Evolutionary conservation across 495 filamentous ascomycete genomes (phyloP), one percentile per base, ranked within the genome.

Genomic region (Talaromyces wortmannii): DNA sequence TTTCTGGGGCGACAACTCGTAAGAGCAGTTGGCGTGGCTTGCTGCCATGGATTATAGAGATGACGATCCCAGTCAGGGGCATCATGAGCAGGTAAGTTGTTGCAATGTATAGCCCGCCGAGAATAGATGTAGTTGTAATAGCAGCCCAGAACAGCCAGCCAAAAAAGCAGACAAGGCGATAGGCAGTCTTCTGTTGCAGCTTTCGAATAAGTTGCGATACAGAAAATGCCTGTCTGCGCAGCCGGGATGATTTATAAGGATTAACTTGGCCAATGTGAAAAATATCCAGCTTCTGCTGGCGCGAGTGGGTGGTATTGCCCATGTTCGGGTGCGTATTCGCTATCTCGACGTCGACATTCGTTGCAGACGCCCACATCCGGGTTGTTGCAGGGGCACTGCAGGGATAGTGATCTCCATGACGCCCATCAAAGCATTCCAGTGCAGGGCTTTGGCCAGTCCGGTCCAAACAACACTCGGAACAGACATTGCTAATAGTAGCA

Each of bases 351-450:
- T 36, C 18, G 15, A 52, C 50, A 16, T 6, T 52, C 2, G 18
- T 16, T 36, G 17, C 32, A 16, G 50, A 52, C 2, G 15, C 17
- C n/a, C 50, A 52, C 7, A 52, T 2, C 31, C 50, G 50, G 12
- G 50, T 52, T 52, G 50, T 52, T 16, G n/a, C 31, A 30, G 50
- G 50, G 15, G 50, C 2, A 30, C 30, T 52, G 6, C 50, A 31
- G 30, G 50, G 50, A 40, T 52, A 52, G 17, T 32, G 32, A 30
- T 42, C 50, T 40, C 50, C 50, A 17, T 52, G 31, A 4, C 50
- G 50, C 50, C 30, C 50, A 40, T 52, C 50, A 36, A 52, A 30
- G 50, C 50, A 52, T 42, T 52, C 17, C 30, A 52, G 17, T 2
- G 15, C 12, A 31, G 17, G 18, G 32, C 50, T 31, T 16, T 40